Conservation (phyloP, 768 basidiomycete species). For the Tulasnella sp. region DNA sequence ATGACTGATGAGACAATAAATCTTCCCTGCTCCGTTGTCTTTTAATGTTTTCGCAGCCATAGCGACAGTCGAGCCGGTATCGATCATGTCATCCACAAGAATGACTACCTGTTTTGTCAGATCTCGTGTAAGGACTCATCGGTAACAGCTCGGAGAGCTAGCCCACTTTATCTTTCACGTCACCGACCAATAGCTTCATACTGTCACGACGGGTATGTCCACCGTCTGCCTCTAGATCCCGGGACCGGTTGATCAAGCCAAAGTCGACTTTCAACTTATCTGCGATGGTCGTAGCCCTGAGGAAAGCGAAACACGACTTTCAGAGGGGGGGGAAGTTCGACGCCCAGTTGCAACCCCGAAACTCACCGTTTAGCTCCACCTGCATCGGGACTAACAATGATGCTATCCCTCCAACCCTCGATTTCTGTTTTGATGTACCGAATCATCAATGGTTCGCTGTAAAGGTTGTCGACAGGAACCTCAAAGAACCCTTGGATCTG, state of each 20-base stretch:
- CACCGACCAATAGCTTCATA: slow-evolving; percentile 93
- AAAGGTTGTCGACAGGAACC: slow-evolving; percentile 96
- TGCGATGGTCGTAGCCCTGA: slow-evolving; percentile 87
- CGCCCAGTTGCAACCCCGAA: background rate
- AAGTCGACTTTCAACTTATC: slow-evolving; percentile 95
- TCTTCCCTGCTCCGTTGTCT: slow-evolving; percentile 82
- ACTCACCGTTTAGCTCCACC: slow-evolving; percentile 96
- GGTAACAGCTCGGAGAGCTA: slow-evolving; percentile 5
- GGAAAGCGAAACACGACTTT: background rate
- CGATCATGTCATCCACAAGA: slow-evolving; percentile 98
- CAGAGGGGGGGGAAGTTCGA: background rate
- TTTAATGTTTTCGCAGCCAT: slow-evolving; percentile 80
- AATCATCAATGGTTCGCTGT: slow-evolving; percentile 93
- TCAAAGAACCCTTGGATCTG: slow-evolving; percentile 99
- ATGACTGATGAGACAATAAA: slow-evolving; percentile 89
- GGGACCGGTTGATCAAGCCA: slow-evolving; percentile 89
- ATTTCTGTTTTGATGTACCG: slow-evolving; percentile 87
- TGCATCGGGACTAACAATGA: slow-evolving; percentile 95
- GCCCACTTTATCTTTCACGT: slow-evolving; percentile 80
- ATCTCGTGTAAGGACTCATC: slow-evolving; percentile 26
- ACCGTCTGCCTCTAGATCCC: slow-evolving; percentile 69
- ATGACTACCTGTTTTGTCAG: slow-evolving; percentile 73
- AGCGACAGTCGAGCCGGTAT: slow-evolving; percentile 84
- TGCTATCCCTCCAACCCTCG: slow-evolving; percentile 76
- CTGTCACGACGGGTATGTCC: slow-evolving; percentile 10